Percentiles rank a stretch among this genome's conserved stretches.
phyloP scores from a whole-genome alignment of 257 asterid genomes.

The Lycium ferocissimum region DNA sequence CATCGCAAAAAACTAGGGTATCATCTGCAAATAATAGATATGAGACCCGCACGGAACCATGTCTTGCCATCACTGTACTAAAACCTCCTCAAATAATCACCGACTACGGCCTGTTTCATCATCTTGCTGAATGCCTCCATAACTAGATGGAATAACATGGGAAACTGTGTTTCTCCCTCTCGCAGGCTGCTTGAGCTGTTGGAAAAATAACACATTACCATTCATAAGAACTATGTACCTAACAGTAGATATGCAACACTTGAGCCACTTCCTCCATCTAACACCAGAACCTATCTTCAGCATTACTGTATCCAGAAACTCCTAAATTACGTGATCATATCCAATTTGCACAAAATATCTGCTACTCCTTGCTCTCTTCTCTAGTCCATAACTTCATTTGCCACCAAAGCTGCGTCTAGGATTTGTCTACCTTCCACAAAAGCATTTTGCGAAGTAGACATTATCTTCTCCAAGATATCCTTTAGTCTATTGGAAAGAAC shows the following conservation, averaged over 20 bases:
- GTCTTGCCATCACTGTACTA: background rate
- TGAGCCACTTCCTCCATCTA: background rate
- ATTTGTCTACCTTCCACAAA: background rate
- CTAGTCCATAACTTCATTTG: background rate
- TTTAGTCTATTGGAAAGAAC: background rate
- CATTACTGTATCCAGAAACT: background rate
- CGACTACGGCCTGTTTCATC: background rate
- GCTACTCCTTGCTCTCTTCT: background rate
- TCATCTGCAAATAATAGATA: slow-evolving; percentile 9
- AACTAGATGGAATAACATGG: background rate
- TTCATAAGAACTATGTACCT: background rate
- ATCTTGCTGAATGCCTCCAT: slow-evolving; percentile 1
- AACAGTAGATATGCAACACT: background rate
- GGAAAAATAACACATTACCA: background rate
- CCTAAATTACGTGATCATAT: background rate
- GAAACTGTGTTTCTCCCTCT: background rate
- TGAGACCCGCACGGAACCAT: background rate
- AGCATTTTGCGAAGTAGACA: background rate
- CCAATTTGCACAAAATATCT: background rate
- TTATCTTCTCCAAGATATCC: background rate
- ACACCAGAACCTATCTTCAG: background rate
- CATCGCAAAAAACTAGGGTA: background rate
- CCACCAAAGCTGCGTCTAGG: background rate
- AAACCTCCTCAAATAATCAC: background rate
- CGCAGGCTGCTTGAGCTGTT: background rate